Percentiles rank a stretch among this genome's conserved stretches.
phyloP scores from a whole-genome alignment of 805 yeast species.

The Starmerella roubikii region DNA sequence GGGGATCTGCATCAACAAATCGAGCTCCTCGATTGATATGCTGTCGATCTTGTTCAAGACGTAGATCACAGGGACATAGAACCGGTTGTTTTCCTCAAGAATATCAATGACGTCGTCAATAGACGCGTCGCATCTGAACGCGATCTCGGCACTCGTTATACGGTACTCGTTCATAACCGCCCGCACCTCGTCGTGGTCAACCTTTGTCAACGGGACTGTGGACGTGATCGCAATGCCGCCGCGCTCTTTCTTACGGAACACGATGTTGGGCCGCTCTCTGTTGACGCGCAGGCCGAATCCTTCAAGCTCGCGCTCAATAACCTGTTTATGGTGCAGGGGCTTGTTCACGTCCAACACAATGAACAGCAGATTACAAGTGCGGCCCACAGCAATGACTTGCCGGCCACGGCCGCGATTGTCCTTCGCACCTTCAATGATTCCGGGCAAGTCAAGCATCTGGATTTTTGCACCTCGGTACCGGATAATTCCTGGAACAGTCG shows the following conservation, averaged over 20 bases:
- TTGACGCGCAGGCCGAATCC: constrained; percentile 95
- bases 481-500: constrained; percentile 95
- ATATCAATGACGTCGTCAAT: constrained; percentile 94
- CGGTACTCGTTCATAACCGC: constrained; percentile 95
- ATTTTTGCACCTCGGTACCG: constrained; percentile 94
- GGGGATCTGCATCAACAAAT: constrained; percentile 79
- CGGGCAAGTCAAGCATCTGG: constrained; percentile 96
- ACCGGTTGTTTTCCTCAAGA: constrained; percentile 77
- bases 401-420: constrained; percentile 98
- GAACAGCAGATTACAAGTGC: constrained; percentile 87
- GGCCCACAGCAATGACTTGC: constrained; percentile 98
- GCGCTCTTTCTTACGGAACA: constrained; percentile 81
- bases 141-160: constrained; percentile 90
- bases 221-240: constrained; percentile 93
- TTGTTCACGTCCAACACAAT: constrained; percentile 92
- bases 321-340: constrained; percentile 85
- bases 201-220: constrained; percentile 81
- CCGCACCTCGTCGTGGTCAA: constrained; percentile 83
- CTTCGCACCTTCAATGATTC: constrained; percentile 94
- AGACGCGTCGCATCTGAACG: constrained; percentile 93
- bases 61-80: constrained; percentile 89
- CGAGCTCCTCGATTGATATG: constrained; percentile 84
- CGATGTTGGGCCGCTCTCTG: constrained; percentile 82
- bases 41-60: constrained; percentile 94
- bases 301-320: constrained; percentile 88